A percentile compares a stretch with the other conserved stretches of the same genome.
Conservation (phyloP, 331 rosid species). For the Rhamnella rubrinervis region DNA sequence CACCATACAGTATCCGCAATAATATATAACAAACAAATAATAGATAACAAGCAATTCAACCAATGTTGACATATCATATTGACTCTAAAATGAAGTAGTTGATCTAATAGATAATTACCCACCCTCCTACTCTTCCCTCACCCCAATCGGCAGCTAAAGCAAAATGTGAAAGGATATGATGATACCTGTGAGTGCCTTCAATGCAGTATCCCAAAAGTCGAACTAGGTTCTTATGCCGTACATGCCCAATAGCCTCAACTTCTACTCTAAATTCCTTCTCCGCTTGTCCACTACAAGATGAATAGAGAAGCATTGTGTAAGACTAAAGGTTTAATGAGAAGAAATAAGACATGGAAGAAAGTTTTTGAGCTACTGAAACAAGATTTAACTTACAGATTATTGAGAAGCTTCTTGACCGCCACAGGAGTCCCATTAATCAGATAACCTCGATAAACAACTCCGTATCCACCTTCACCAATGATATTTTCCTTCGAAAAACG, state of each 20-base stretch:
- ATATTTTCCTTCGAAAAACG: constrained; percentile 78
- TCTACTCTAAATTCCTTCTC: constrained; percentile 94
- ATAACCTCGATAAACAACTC: constrained; percentile 75
- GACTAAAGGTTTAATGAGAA: constrained; percentile 1
- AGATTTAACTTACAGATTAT: constrained; percentile 70
- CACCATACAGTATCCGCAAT: too few relatives aligned
- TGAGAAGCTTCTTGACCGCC: constrained; percentile 86
- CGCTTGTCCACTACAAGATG: constrained; percentile 80
- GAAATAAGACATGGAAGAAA: background rate
- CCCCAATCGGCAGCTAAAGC: too few relatives aligned
- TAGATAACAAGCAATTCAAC: too few relatives aligned
- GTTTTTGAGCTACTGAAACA: constrained; percentile 11
- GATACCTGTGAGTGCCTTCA: constrained; percentile 95
- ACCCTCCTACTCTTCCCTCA: too few relatives aligned
- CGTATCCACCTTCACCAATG: constrained; percentile 94
- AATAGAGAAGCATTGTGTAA: constrained; percentile 15
- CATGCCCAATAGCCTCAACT: constrained; percentile 97
- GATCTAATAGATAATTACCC: too few relatives aligned
- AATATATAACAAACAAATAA: too few relatives aligned
- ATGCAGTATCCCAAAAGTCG: constrained; percentile 87
- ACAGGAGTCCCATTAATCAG: constrained; percentile 77
- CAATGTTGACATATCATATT: too few relatives aligned
- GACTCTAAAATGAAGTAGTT: too few relatives aligned
- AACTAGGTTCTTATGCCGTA: constrained; percentile 88
- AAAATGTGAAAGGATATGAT: background rate